These are phyloP conservation scores for Leccinum pellstonianum DNA, from an alignment of 768 basidiomycete species.

Conservation along the genomic window DNA sequence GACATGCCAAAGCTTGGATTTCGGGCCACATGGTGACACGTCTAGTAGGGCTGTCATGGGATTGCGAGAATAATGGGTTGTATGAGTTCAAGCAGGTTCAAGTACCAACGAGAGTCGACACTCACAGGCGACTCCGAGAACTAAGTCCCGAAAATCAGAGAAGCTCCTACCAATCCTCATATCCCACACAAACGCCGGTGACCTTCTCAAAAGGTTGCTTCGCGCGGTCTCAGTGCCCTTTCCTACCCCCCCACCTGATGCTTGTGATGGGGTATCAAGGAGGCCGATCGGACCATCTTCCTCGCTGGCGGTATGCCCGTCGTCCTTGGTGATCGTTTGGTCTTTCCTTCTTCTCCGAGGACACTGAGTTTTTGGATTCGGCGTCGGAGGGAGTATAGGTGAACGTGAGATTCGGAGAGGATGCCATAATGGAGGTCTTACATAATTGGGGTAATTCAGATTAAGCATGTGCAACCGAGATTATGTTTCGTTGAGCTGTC, in stretches of 20 bases:
- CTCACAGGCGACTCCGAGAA: no score
- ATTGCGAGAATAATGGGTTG: no score
- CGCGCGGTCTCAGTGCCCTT: no score
- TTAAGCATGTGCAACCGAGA: constrained; percentile 52
- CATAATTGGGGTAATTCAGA: constrained; percentile 51
- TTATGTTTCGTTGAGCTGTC: constrained; percentile 60
- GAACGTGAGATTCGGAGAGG: constrained; percentile 36
- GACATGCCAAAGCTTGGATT: no score
- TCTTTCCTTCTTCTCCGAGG: constrained; percentile 31
- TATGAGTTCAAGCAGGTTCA: no score
- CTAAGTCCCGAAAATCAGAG: no score
- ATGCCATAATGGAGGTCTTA: constrained; percentile 68
- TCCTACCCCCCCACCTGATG: neutral
- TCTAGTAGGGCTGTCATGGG: no score
- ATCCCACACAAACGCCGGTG: no score
- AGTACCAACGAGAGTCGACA: no score
- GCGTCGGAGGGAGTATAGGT: constrained; percentile 21
- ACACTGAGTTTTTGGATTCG: constrained; percentile 21
- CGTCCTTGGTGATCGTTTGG: constrained; percentile 23
- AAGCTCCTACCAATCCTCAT: no score
- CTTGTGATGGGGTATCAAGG: constrained; percentile 17
- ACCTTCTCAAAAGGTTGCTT: no score
- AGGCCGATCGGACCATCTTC: constrained; percentile 26
- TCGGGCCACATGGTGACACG: no score
- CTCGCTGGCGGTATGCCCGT: constrained; percentile 23